phyloP scores from a whole-genome alignment of 1,284 basidiomycete genomes.

The Cutaneotrichosporon cutaneum region DNA sequence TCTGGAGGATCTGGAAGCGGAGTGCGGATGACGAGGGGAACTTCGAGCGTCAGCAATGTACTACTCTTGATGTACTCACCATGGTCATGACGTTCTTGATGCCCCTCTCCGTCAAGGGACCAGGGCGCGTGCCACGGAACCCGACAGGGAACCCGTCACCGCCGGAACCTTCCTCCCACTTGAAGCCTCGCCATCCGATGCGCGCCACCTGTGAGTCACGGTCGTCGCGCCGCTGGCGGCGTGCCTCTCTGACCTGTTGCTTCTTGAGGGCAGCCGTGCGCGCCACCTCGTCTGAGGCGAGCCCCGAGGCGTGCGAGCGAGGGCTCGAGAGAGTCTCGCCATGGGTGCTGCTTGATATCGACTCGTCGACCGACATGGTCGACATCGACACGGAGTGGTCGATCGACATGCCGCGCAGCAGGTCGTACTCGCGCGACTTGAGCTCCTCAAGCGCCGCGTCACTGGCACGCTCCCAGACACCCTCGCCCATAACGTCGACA shows the following conservation, averaged over 20 bases:
- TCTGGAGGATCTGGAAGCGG: conserved; percentile 57
- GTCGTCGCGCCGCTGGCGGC: conserved; percentile 28
- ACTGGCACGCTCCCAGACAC: conserved; percentile 87
- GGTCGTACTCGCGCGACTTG: conserved; percentile 63
- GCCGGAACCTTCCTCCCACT: conserved; percentile 44
- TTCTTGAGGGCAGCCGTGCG: conserved; percentile 7
- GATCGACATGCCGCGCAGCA: conserved; percentile 28
- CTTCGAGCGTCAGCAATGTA: conserved; percentile 34
- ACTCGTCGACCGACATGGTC: conserved; percentile 17
- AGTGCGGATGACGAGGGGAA: conserved; percentile 58
- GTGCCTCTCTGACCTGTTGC: conserved; percentile 20
- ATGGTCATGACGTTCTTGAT: conserved; percentile 83
- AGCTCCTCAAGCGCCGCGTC: conserved; percentile 81
- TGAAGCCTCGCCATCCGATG: conserved; percentile 49
- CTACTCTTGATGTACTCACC: conserved; percentile 57
- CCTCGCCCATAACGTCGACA: conserved; percentile 79
- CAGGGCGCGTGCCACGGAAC: conserved; percentile 61
- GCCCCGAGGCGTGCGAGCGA: conserved; percentile 12
- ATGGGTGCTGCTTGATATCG: conserved; percentile 11
- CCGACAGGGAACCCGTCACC: conserved; percentile 46
- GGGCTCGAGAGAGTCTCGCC: conserved; percentile 15
- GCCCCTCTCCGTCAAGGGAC: conserved; percentile 70
- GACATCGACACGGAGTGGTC: conserved; percentile 14
- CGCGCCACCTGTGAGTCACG: conserved; percentile 31
- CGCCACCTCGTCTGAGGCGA: conserved; percentile 7